Percentiles rank a stretch among this genome's conserved stretches.
phyloP scores from a whole-genome alignment of 2,329 filamentous ascomycete species.

The Claviceps quebecensis region DNA sequence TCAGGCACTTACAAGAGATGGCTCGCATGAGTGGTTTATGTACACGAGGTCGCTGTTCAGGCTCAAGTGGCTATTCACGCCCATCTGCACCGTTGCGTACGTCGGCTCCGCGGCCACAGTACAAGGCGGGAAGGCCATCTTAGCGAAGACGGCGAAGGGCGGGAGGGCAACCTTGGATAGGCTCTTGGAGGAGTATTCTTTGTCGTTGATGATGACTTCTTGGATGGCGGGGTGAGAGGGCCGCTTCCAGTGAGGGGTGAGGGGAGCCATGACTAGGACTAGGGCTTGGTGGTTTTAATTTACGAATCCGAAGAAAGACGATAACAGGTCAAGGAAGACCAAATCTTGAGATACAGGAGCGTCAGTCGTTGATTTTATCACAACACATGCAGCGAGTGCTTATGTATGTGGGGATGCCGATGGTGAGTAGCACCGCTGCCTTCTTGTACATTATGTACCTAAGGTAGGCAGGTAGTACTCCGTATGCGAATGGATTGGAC shows the following conservation, averaged over 20 bases:
- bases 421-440: not conserved
- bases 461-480: not conserved
- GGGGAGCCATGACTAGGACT: slow-evolving; percentile 32
- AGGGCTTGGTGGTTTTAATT: not conserved
- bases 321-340: no score
- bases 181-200: slow-evolving; percentile 46
- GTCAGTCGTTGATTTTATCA: not conserved
- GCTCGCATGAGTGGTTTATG: slow-evolving; percentile 55
- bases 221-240: slow-evolving; percentile 47
- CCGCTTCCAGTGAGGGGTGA: slow-evolving; percentile 44
- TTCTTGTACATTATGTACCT: not conserved
- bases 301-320: no score
- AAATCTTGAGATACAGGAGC: not conserved
- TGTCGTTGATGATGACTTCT: slow-evolving; percentile 38
- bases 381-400: not conserved
- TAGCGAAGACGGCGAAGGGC: slow-evolving; percentile 52
- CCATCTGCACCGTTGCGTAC: slow-evolving; percentile 51
- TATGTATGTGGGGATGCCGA: not conserved
- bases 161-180: slow-evolving; percentile 40
- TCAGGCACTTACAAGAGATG: slow-evolving; percentile 40
- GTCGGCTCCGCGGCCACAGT: slow-evolving; percentile 39
- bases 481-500: not conserved
- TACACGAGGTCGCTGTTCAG: slow-evolving; percentile 54
- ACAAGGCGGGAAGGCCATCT: slow-evolving; percentile 50
- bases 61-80: slow-evolving; percentile 39